phyloP scores from a whole-genome alignment of 768 basidiomycete species.

The Tulasnella sp. region DNA sequence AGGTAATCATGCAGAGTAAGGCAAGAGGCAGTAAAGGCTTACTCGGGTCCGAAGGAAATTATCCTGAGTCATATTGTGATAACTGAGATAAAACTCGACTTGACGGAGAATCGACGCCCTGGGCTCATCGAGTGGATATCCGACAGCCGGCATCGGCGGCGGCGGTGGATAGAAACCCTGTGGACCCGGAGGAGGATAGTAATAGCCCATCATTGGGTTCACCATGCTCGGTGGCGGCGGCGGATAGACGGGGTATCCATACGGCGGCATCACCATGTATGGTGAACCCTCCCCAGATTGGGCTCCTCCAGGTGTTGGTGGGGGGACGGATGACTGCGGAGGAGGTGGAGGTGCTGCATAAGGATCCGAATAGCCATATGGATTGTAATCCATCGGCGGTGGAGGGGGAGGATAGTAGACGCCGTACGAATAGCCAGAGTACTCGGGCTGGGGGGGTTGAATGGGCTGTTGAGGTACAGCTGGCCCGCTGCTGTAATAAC shows the following conservation, averaged over 20 bases:
- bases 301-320: conserved; percentile 7
- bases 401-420: neutral
- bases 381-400: neutral
- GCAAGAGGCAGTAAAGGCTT: conserved; percentile 29
- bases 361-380: neutral
- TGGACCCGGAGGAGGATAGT: neutral
- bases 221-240: conserved; percentile 1
- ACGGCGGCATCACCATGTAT: conserved; percentile 2
- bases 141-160: neutral
- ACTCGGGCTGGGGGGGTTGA: conserved; percentile 1
- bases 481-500: neutral
- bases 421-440: neutral
- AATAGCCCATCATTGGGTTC: neutral
- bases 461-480: neutral
- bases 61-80: conserved; percentile 85
- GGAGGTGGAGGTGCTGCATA: neutral
- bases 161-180: neutral
- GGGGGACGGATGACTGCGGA: neutral
- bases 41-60: conserved; percentile 73
- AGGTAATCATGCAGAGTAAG: neutral
- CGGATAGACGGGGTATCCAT: neutral
- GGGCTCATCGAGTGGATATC: neutral
- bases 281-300: neutral
- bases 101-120: conserved; percentile 34
- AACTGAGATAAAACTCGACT: conserved; percentile 86